Base-by-base conservation (phyloP, 306 rosid genomes). In the Trichosanthes cucumerina region DNA sequence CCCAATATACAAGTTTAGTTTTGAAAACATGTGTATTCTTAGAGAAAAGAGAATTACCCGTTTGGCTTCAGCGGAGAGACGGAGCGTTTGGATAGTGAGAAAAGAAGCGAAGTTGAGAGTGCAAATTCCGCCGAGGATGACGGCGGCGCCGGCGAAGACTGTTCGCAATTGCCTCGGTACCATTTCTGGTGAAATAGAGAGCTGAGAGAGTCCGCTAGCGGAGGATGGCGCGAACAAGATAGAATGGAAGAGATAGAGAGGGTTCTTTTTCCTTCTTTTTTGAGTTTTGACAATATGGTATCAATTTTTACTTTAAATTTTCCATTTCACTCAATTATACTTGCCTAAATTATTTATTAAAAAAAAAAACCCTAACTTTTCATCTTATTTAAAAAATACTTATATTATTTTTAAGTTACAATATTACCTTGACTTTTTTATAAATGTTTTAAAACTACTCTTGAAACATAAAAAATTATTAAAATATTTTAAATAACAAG, bases 71-170 rank as follows among this genome's bases (percentile, higher is more conserved):
- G 87, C 54, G 71, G 79, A 82, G 50, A 83, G 36, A 10, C 84
- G 86, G 72, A 95, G 86, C 26, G 83, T 86, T 81, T 88, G 84
- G 23, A 92, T 82, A 19, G 96, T 88, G 80, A 78, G 88, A 14
- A 92, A 65, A 24, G 91, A 92, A 83, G 86, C 92, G 62, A 92
- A 33, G 58, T 91, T 92, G 41, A 95, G 79, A 16, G 97, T 82
- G 64, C 79, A 39, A 68, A 89, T 19, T 75, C 97, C 98, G 14
- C 92, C 92, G 6, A 88, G 65, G 63, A 95, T 84, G 38, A 88
- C 83, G 24, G 80, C 87, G 39, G 90, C 85, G 7, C 88, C 90
- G 4, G 72, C 74, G 79, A 80, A 75, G 80, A 88, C 57, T 11
- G 88, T 80, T 59, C 80, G 87, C 62, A 83, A 62, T 58, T 87